These are phyloP conservation scores for Lecanicillium sp. DNA, from an alignment of 2,329 filamentous ascomycete genomes.

Conservation along the genomic window DNA sequence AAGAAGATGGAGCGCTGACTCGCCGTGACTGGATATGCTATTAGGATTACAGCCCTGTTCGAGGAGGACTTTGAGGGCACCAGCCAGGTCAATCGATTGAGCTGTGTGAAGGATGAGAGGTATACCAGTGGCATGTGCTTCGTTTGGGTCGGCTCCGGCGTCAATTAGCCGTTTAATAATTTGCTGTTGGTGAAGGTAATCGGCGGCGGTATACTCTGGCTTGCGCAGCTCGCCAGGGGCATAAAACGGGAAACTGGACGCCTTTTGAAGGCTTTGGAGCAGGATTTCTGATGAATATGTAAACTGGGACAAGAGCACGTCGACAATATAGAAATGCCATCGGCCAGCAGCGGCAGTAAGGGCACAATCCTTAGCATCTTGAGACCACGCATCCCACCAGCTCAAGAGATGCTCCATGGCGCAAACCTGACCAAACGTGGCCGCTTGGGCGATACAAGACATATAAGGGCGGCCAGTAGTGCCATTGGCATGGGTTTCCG, in stretches of 20 bases:
- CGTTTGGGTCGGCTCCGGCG: background rate
- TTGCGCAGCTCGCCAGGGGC: background rate
- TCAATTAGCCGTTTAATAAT: background rate
- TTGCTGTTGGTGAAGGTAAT: background rate
- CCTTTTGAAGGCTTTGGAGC: background rate
- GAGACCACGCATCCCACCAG: background rate
- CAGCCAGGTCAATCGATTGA: background rate
- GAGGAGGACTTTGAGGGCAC: background rate
- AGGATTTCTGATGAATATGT: background rate
- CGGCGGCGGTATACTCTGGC: background rate
- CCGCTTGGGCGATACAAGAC: background rate
- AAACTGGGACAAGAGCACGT: background rate
- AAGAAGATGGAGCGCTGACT: background rate
- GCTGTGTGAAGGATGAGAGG: background rate
- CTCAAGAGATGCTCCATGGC: background rate
- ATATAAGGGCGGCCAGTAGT: background rate
- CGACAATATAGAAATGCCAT: background rate
- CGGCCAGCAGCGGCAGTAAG: background rate
- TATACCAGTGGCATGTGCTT: no score
- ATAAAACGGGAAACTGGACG: background rate
- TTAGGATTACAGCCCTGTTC: background rate
- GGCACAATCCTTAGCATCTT: background rate
- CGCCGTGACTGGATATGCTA: background rate
- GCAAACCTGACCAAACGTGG: background rate
- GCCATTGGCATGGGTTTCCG: background rate